Evolutionary conservation across 331 rosid genomes (phyloP).

Genomic region (Arachis monticola): DNA sequence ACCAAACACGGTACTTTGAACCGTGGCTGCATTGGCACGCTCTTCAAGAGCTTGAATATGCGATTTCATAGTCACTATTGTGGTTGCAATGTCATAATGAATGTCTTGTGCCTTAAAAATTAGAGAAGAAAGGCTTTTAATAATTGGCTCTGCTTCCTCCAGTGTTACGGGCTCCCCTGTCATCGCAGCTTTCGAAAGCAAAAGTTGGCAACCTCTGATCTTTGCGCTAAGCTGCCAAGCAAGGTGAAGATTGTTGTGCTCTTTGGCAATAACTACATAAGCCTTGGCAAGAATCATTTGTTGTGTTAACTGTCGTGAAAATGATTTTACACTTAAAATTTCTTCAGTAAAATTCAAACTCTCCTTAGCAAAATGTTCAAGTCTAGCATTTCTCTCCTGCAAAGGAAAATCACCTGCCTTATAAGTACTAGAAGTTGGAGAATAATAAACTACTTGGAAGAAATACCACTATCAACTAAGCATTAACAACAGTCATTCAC

Average conservation of each 20-base stretch:
- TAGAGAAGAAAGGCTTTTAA: constrained; percentile 76
- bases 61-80: constrained; percentile 94
- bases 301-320: constrained; percentile 86
- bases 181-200: constrained; percentile 92
- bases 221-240: constrained; percentile 93
- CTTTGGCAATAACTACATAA: constrained; percentile 93
- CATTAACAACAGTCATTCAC: constrained; percentile 23
- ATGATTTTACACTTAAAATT: constrained; percentile 75
- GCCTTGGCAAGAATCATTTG: constrained; percentile 96
- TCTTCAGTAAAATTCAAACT: constrained; percentile 82
- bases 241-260: constrained; percentile 95
- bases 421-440: constrained; percentile 31
- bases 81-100: constrained; percentile 94
- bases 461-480: constrained; percentile 9
- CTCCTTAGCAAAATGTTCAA: constrained; percentile 62
- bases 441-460: constrained; percentile 1
- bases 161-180: constrained; percentile 77
- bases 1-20: constrained; percentile 84
- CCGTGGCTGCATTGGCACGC: constrained; percentile 84
- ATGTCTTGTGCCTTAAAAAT: constrained; percentile 90
- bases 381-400: constrained; percentile 76
- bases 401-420: constrained; percentile 30
- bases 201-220: constrained; percentile 89
- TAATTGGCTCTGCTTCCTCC: constrained; percentile 91
- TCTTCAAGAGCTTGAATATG: constrained; percentile 98